Base-by-base conservation (phyloP, 768 basidiomycete genomes). In the Naematelia aurantialba region DNA sequence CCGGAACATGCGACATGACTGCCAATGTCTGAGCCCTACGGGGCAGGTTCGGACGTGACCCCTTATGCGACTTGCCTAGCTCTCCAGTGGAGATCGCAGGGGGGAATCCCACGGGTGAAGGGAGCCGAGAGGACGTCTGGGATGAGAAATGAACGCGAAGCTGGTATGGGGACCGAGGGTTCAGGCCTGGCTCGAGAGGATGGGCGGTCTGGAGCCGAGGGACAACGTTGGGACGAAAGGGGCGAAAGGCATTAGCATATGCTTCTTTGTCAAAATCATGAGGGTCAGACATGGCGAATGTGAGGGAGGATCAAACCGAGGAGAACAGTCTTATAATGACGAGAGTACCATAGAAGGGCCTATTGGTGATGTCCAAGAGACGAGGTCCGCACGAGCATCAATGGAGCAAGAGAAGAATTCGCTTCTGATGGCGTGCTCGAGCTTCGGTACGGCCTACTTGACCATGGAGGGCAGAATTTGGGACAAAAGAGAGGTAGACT, bases 101-200 rank as follows among this genome's bases (percentile, higher is more conserved):
- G 8, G 50, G 57, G 26, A 45, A 12, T 11, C 17, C 5, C 19
- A 46, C 29, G 17, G 24, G 13, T 34, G 19, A 34, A 56, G 27
- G 22, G 27, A 27, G 48, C 25, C 21, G 49, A 11, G 30, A 52
- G 45, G 51, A 54, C 17, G 14, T 13, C 21, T 19, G 49, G 52
- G 39, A 44, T 42, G 53, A 62, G 56, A 42, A 19, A 22, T 39
- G 8, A 4, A 14, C 47, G 26, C 61, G 65, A 24, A 66, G 61
- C 17, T 62, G 34, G 12, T 59, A 34, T 11, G 52, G 58, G 4
- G 61, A 50, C 21, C 45, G 58, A 31, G 61, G 61, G 2, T 60
- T 49, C 5, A 66, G 52, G 12, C 52, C 56, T 4, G 61, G 53
- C 46, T 62, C 61, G 13, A 66, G 56, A 8, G 65, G 65, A 47